These are phyloP conservation scores for Scheffersomyces insectosa DNA, from an alignment of 1,139 yeast genomes.

Conservation along the genomic window DNA sequence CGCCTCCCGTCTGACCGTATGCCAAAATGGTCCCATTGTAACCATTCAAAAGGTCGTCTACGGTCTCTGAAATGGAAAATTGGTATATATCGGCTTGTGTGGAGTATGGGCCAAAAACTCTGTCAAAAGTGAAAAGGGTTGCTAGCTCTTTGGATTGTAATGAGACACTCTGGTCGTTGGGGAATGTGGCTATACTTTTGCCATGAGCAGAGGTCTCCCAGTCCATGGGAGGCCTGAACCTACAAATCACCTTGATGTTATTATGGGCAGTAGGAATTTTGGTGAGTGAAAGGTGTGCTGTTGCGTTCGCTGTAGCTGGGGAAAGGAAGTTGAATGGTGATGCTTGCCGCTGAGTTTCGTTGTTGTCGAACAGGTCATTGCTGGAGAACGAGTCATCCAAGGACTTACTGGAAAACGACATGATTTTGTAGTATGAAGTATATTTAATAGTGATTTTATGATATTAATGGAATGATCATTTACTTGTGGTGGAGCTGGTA, in stretches of 20 bases:
- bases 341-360: background rate
- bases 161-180: slow-evolving; percentile 29
- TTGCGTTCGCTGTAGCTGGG: slow-evolving; percentile 1
- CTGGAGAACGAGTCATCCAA: background rate
- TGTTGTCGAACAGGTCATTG: background rate
- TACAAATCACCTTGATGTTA: slow-evolving; percentile 54
- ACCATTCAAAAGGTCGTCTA: slow-evolving; percentile 72
- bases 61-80: slow-evolving; percentile 56
- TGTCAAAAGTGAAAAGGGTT: slow-evolving; percentile 61
- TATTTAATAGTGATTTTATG: too few relatives aligned
- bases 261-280: slow-evolving; percentile 5
- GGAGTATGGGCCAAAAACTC: slow-evolving; percentile 54
- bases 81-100: slow-evolving; percentile 65
- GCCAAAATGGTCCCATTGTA: slow-evolving; percentile 85
- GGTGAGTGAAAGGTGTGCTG: background rate
- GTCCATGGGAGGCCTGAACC: slow-evolving; percentile 57
- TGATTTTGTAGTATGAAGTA: background rate
- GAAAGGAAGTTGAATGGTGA: slow-evolving; percentile 4
- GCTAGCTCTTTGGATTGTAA: slow-evolving; percentile 30
- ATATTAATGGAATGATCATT: too few relatives aligned
- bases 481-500: too few relatives aligned
- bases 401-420: background rate
- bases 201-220: slow-evolving; percentile 27
- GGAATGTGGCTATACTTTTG: slow-evolving; percentile 21
- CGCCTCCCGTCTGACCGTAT: slow-evolving; percentile 89